Evolutionary conservation across 2,329 filamentous ascomycete genomes (phyloP).

Genomic region (Incumbomyces delicatus): DNA sequence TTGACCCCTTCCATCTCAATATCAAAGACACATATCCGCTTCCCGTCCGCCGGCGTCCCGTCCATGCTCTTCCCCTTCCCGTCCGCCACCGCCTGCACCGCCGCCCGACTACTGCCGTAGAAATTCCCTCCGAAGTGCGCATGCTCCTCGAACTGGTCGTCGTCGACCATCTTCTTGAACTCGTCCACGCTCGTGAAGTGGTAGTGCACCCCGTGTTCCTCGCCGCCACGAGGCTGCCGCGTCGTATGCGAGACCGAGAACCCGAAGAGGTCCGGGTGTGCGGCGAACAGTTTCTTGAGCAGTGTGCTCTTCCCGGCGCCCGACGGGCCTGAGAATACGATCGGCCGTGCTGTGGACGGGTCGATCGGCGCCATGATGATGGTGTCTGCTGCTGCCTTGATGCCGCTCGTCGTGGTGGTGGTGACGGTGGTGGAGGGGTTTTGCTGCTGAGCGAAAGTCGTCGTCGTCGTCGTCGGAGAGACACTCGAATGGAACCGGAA

Average conservation of each 20-base stretch:
- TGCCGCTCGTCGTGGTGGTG: no score
- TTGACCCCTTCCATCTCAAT: slow-evolving; percentile 98
- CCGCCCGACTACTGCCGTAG: slow-evolving; percentile 75
- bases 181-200: slow-evolving; percentile 59
- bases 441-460: no score
- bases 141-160: slow-evolving; percentile 73
- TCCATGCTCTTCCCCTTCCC: slow-evolving; percentile 40
- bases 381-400: neutral
- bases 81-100: slow-evolving; percentile 64
- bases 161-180: slow-evolving; percentile 59
- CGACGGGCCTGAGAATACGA: slow-evolving; percentile 33
- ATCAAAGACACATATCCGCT: slow-evolving; percentile 71
- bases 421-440: no score
- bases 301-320: slow-evolving; percentile 36
- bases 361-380: slow-evolving; percentile 11
- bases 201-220: slow-evolving; percentile 70
- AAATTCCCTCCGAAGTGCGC: slow-evolving; percentile 76
- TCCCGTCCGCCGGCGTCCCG: slow-evolving; percentile 40
- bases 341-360: slow-evolving; percentile 23
- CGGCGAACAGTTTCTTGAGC: slow-evolving; percentile 32
- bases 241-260: slow-evolving; percentile 60
- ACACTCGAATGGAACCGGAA: no score
- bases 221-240: slow-evolving; percentile 62
- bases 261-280: slow-evolving; percentile 34
- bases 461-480: no score